phyloP scores from a whole-genome alignment of 1,139 yeast genomes.

The Blastobotrys illinoisensis region DNA sequence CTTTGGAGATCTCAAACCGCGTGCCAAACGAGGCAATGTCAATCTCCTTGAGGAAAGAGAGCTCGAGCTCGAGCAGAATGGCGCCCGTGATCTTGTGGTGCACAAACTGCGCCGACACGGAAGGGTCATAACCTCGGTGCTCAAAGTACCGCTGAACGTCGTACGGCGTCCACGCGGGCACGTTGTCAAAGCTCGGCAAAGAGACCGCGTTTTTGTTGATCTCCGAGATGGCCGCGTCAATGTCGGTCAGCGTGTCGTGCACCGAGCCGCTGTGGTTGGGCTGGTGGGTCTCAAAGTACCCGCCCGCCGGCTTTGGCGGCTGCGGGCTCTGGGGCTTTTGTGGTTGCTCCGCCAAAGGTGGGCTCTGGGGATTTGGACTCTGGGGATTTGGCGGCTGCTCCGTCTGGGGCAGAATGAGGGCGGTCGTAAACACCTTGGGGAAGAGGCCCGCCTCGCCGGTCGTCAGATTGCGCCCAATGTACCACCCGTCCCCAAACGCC shows the following conservation, averaged over 20 bases:
- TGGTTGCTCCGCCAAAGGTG: no score
- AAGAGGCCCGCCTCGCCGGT: constrained; percentile 77
- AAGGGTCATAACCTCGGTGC: constrained; percentile 64
- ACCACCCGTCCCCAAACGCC: constrained; percentile 98
- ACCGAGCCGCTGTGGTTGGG: constrained; percentile 34
- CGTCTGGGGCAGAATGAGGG: constrained; percentile 20
- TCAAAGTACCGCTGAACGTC: constrained; percentile 79
- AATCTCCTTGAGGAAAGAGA: constrained; percentile 80
- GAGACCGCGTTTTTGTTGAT: constrained; percentile 29
- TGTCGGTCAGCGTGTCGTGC: constrained; percentile 65
- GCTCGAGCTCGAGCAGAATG: constrained; percentile 77
- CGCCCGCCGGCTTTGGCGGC: background rate
- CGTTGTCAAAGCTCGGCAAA: constrained; percentile 14
- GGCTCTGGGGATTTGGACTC: no score
- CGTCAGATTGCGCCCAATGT: constrained; percentile 63
- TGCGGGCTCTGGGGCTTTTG: background rate
- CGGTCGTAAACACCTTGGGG: constrained; percentile 70
- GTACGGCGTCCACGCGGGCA: constrained; percentile 68
- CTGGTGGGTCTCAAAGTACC: background rate
- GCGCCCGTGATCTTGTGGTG: constrained; percentile 86
- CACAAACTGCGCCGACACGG: constrained; percentile 70
- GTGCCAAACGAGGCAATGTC: constrained; percentile 94
- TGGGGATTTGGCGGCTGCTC: no score
- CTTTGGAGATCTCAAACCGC: constrained; percentile 84
- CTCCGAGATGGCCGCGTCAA: constrained; percentile 79